Percentiles rank a stretch among this genome's conserved stretches.
Evolutionary conservation across 2,329 filamentous ascomycete genomes (phyloP).

Genomic region (Sporothrix curviconia): DNA sequence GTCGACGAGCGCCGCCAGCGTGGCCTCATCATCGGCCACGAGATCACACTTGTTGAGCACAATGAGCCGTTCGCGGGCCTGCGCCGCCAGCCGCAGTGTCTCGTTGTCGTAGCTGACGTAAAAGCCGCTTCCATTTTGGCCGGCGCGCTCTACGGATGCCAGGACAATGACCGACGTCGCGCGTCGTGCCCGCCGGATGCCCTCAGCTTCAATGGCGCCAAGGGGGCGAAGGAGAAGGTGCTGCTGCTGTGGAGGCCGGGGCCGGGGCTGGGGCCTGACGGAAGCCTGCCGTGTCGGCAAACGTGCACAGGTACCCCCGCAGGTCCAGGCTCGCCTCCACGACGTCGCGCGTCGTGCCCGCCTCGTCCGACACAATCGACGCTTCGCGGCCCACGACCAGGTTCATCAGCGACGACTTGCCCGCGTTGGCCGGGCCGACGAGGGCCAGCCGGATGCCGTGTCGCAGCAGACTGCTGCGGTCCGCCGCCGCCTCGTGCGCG

Average conservation of each 20-base stretch:
- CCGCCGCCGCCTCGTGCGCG: constrained; percentile 67
- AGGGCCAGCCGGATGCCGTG: constrained; percentile 82
- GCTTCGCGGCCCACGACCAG: constrained; percentile 83
- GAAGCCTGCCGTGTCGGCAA: constrained; percentile 91
- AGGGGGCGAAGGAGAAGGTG: constrained; percentile 34
- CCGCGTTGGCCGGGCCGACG: constrained; percentile 85
- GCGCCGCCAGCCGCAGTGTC: constrained; percentile 46
- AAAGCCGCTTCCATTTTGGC: constrained; percentile 21
- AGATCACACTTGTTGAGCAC: constrained; percentile 59
- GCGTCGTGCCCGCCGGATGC: constrained; percentile 85
- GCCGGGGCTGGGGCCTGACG: constrained; percentile 31
- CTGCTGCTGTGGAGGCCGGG: not conserved
- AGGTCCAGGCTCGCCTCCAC: constrained; percentile 89
- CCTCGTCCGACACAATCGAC: constrained; percentile 88
- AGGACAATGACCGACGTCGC: constrained; percentile 79
- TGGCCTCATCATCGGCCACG: constrained; percentile 25
- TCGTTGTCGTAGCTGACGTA: constrained; percentile 47
- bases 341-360: constrained; percentile 88
- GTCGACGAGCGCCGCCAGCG: constrained; percentile 30
- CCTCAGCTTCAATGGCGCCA: constrained; percentile 77
- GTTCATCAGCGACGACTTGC: constrained; percentile 93
- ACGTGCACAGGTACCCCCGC: constrained; percentile 82
- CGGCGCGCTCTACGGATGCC: constrained; percentile 58
- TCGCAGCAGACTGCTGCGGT: constrained; percentile 74
- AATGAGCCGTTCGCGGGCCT: constrained; percentile 44